phyloP scores from a whole-genome alignment of 805 yeast genomes.

The Myxozyma monticola region DNA sequence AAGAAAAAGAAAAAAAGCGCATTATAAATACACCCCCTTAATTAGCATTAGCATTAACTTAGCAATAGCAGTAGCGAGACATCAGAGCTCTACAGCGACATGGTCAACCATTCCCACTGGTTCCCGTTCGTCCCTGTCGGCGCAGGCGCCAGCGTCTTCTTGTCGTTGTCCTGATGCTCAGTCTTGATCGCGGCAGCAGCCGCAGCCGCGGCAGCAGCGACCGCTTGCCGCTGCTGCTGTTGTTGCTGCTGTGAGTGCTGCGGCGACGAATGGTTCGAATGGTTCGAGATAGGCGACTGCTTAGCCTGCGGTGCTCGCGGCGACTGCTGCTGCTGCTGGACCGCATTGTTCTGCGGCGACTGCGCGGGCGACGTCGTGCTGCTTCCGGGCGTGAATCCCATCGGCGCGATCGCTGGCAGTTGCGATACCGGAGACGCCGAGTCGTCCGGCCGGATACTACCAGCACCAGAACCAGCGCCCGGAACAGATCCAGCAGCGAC shows the following conservation, averaged over 20 bases:
- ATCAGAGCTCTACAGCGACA: constrained; percentile 34
- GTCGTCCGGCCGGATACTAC: constrained; percentile 6
- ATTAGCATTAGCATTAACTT: background rate
- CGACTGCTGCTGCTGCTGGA: background rate
- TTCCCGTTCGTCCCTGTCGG: constrained; percentile 23
- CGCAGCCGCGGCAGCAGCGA: background rate
- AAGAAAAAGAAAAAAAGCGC: background rate
- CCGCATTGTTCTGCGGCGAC: background rate
- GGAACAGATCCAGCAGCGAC: background rate
- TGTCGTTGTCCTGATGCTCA: constrained; percentile 8
- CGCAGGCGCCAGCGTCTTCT: constrained; percentile 5
- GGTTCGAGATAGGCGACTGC: background rate
- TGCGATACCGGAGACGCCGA: too few relatives aligned
- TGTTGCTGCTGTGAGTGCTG: constrained; percentile 20
- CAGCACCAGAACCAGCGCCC: constrained; percentile 6
- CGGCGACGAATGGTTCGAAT: background rate
- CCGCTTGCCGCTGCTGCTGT: constrained; percentile 10
- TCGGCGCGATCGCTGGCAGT: constrained; percentile 6
- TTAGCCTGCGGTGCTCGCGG: background rate
- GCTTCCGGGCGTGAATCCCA: background rate
- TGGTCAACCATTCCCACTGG: constrained; percentile 40
- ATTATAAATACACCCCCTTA: background rate
- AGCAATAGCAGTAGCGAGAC: background rate
- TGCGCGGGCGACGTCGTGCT: background rate
- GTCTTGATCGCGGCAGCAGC: constrained; percentile 6